A percentile compares a stretch with the other conserved stretches of the same genome.
Conservation (phyloP, 2,329 filamentous ascomycete species). For the Ceratocystis alfenasii region DNA sequence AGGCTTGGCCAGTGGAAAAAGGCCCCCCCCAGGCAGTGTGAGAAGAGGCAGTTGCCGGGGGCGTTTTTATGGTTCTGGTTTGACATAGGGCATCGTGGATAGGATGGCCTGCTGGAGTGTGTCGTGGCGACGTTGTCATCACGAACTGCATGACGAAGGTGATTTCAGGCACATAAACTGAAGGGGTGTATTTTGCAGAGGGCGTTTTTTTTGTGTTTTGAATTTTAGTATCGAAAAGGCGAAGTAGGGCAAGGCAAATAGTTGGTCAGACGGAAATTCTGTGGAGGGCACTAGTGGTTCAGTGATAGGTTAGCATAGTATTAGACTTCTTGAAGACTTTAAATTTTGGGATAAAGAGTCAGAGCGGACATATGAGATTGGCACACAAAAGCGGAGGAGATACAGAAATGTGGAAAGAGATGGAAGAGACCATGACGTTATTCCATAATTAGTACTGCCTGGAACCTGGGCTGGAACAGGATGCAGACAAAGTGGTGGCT, state of each 20-base stretch:
- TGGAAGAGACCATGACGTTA: conserved; percentile 3
- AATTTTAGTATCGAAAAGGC: neutral
- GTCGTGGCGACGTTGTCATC: conserved; percentile 19
- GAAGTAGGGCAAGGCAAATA: neutral
- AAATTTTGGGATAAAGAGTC: neutral
- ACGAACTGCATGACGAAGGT: conserved; percentile 11
- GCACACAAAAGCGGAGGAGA: neutral
- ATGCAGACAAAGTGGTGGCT: neutral
- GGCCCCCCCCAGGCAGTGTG: conserved; percentile 28
- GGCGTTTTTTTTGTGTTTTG: neutral
- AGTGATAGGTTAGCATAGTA: neutral
- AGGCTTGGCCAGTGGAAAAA: conserved; percentile 8
- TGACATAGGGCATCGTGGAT: conserved; percentile 4
- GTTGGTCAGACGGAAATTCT: neutral
- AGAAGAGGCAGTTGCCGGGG: conserved; percentile 30
- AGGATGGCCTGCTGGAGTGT: conserved; percentile 12
- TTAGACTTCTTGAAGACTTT: too few relatives aligned
- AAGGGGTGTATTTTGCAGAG: neutral
- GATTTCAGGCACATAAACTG: neutral
- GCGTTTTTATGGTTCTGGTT: conserved; percentile 34
- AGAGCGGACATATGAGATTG: neutral
- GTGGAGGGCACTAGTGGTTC: neutral
- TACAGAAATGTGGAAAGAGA: neutral
- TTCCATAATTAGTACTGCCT: conserved; percentile 7
- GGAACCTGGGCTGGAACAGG: neutral